A percentile compares a stretch with the other conserved stretches of the same genome.
These are phyloP conservation scores for Tulasnella sp. DNA, from an alignment of 768 basidiomycete genomes.

Conservation along the genomic window DNA sequence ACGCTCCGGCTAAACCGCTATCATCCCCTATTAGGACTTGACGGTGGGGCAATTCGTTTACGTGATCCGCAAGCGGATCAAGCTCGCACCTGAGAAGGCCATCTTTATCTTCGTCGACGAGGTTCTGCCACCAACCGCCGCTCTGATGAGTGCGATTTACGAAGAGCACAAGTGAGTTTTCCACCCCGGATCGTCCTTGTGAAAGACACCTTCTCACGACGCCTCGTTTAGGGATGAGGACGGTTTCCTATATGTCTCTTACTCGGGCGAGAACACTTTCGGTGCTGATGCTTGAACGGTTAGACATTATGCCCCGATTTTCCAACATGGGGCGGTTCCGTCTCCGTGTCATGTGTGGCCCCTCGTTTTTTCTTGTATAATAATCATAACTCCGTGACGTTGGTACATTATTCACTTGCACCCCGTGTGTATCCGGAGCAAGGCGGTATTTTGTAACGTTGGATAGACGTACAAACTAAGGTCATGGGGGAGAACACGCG, in stretches of 20 bases:
- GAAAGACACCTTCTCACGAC: constrained; percentile 12
- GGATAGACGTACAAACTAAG: neutral
- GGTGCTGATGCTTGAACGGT: constrained; percentile 42
- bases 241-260: constrained; percentile 97
- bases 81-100: constrained; percentile 98
- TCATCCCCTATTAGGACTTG: constrained; percentile 60
- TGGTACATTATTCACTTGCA: constrained; percentile 34
- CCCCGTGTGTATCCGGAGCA: constrained; percentile 36
- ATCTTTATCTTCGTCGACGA: constrained; percentile 99
- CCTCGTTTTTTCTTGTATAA: constrained; percentile 3
- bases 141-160: constrained; percentile 97
- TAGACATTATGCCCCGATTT: neutral
- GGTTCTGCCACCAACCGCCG: constrained; percentile 95
- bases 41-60: constrained; percentile 99
- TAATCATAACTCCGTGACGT: neutral
- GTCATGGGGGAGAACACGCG: constrained; percentile 12
- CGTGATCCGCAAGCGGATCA: constrained; percentile 99
- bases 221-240: constrained; percentile 79
- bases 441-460: neutral
- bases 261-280: constrained; percentile 98
- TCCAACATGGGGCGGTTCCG: neutral
- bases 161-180: constrained; percentile 95
- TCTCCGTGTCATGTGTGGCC: constrained; percentile 4
- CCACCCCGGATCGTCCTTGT: constrained; percentile 16
- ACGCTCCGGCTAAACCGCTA: neutral